A percentile compares a stretch with the other conserved stretches of the same genome.
These are phyloP conservation scores for Litsea cubeba DNA, from an alignment of 164 flowering plant genomes.

Conservation along the genomic window DNA sequence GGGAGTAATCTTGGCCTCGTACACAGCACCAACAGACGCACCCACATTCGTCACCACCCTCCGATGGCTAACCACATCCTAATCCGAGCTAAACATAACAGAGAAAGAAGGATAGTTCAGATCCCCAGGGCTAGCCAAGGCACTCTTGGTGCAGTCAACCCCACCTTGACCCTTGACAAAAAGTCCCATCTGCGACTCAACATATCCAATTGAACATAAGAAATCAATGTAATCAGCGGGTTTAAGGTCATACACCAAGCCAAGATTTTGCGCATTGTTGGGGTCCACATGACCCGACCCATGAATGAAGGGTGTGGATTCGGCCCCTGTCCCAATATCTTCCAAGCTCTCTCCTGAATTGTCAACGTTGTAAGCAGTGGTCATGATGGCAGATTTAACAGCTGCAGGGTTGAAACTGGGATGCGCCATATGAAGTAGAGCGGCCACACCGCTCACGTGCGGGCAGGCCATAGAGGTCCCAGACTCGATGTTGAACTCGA, in stretches of 20 bases:
- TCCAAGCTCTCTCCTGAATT: conserved; percentile 42
- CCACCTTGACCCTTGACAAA: conserved; percentile 30
- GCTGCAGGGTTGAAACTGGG: conserved; percentile 81
- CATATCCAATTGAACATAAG: conserved; percentile 67
- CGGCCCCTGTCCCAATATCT: conserved; percentile 62
- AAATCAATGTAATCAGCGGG: conserved; percentile 54
- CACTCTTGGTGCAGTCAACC: conserved; percentile 30
- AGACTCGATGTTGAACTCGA: conserved; percentile 75
- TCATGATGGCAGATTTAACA: conserved; percentile 80
- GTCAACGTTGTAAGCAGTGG: conserved; percentile 66
- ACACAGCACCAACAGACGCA: conserved; percentile 37
- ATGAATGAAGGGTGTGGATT: conserved; percentile 64
- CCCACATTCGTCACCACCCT: conserved; percentile 79
- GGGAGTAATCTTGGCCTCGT: conserved; percentile 45
- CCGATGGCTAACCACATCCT: conserved; percentile 35
- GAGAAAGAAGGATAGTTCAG: conserved; percentile 88
- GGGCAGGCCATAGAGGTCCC: conserved; percentile 98
- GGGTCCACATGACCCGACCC: conserved; percentile 94
- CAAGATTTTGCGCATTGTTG: conserved; percentile 72
- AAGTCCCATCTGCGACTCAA: conserved; percentile 32
- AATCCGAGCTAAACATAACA: conserved; percentile 37
- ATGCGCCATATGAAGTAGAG: conserved; percentile 61
- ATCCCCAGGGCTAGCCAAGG: conserved; percentile 50
- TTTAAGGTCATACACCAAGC: conserved; percentile 62
- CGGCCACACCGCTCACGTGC: conserved; percentile 88